Conservation (phyloP, 2,329 filamentous ascomycete genomes). For the Phaeosphaeriaceae sp. region DNA sequence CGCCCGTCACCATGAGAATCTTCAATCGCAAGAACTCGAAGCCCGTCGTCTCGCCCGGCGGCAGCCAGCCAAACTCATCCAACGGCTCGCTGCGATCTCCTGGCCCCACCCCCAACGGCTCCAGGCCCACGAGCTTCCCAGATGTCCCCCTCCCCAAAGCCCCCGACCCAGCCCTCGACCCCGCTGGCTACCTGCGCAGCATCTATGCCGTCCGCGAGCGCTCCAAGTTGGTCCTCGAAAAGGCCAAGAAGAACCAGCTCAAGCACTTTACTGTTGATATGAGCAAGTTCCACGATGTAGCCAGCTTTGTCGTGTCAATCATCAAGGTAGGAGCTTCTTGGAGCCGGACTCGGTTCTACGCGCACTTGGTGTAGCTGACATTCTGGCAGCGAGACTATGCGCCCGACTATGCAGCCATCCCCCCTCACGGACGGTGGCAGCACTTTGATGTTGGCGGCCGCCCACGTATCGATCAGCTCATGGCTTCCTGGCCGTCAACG, state of each 20-base stretch:
- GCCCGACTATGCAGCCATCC: constrained; percentile 74
- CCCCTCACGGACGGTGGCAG: constrained; percentile 81
- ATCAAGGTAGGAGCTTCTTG: constrained; percentile 75
- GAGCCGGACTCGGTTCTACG: background rate
- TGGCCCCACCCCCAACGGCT: constrained; percentile 51
- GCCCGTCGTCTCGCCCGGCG: constrained; percentile 41
- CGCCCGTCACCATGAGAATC: constrained; percentile 55
- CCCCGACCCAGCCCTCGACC: constrained; percentile 86
- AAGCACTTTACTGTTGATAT: constrained; percentile 90
- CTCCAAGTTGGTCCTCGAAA: constrained; percentile 74
- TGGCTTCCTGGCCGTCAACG: constrained; percentile 71
- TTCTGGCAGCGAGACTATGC: constrained; percentile 69
- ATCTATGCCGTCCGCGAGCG: constrained; percentile 86
- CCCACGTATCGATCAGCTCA: constrained; percentile 74
- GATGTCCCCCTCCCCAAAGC: constrained; percentile 83
- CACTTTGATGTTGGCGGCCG: constrained; percentile 83
- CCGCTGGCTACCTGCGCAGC: constrained; percentile 88
- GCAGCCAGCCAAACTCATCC: constrained; percentile 51
- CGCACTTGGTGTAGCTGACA: constrained; percentile 5
- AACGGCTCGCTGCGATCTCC: constrained; percentile 61
- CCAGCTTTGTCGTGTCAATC: constrained; percentile 86
- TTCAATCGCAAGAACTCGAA: constrained; percentile 60
- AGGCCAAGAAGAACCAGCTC: constrained; percentile 77
- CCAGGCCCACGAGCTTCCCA: constrained; percentile 61
- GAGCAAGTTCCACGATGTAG: constrained; percentile 81